phyloP scores from a whole-genome alignment of 2,329 filamentous ascomycete genomes.

The Clarireedia monteithiana region DNA sequence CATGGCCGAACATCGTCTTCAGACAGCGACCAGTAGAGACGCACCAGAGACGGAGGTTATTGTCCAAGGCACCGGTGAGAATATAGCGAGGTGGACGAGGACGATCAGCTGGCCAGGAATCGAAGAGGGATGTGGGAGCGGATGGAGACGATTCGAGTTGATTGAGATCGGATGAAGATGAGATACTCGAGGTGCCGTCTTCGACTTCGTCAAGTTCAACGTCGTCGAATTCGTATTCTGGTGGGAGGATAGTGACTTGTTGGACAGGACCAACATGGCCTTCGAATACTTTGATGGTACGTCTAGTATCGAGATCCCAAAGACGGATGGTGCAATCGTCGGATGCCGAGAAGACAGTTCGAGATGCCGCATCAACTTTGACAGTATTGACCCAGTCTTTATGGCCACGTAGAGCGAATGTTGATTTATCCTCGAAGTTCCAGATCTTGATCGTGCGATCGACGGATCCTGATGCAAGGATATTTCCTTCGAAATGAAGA shows the following conservation, averaged over 20 bases:
- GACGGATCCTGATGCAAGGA: conserved; percentile 81
- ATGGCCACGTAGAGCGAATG: conserved; percentile 75
- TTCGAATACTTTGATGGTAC: conserved; percentile 69
- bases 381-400: conserved; percentile 97
- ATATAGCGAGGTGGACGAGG: conserved; percentile 82
- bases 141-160: conserved; percentile 9
- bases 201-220: conserved; percentile 50
- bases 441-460: conserved; percentile 89
- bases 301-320: conserved; percentile 83
- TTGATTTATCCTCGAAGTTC: conserved; percentile 79
- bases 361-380: conserved; percentile 70
- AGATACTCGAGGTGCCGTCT: conserved; percentile 33
- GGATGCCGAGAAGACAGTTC: conserved; percentile 85
- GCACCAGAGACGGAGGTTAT: conserved; percentile 89
- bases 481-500: conserved; percentile 77
- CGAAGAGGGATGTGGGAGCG: conserved; percentile 18
- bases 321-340: conserved; percentile 88
- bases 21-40: conserved; percentile 73
- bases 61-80: conserved; percentile 84
- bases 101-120: conserved; percentile 56
- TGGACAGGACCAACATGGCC: conserved; percentile 95
- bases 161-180: conserved; percentile 7
- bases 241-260: conserved; percentile 75
- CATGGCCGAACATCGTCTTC: conserved; percentile 90
- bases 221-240: conserved; percentile 85